These are phyloP conservation scores for Tulasnella sp. DNA, from an alignment of 768 basidiomycete species.

Conservation along the genomic window DNA sequence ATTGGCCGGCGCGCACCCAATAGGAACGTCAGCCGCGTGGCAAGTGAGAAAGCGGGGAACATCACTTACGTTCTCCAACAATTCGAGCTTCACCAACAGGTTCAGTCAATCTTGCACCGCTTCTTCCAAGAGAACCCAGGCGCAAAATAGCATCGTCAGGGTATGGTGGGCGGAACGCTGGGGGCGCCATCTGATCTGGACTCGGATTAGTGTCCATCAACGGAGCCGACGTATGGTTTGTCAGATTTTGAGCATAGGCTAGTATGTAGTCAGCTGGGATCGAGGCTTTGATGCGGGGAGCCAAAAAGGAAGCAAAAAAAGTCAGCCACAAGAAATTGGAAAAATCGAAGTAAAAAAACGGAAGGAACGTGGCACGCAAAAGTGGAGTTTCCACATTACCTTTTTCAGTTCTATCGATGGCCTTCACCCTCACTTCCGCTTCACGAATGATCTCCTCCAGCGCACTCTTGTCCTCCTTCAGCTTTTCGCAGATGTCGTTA, in stretches of 20 bases:
- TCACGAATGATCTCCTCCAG: conserved; percentile 64
- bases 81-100: conserved; percentile 72
- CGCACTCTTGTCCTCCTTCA: conserved; percentile 59
- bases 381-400: conserved; percentile 37
- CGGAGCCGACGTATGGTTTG: conserved; percentile 80
- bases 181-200: conserved; percentile 63
- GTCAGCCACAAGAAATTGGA: too few relatives aligned
- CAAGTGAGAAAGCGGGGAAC: not conserved
- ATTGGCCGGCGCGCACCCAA: not conserved
- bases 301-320: too few relatives aligned
- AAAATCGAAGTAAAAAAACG: not conserved
- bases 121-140: conserved; percentile 48
- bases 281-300: conserved; percentile 41
- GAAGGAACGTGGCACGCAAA: not conserved
- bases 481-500: conserved; percentile 56
- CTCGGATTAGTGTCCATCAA: conserved; percentile 63
- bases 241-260: conserved; percentile 76
- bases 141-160: conserved; percentile 91
- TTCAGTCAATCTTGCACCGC: conserved; percentile 76
- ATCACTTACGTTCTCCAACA: conserved; percentile 59
- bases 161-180: conserved; percentile 82
- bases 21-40: not conserved
- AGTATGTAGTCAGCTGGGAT: conserved; percentile 78
- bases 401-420: conserved; percentile 63
- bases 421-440: conserved; percentile 62